phyloP scores from a whole-genome alignment of 1,139 yeast genomes.

The Blastobotrys arbuscula region DNA sequence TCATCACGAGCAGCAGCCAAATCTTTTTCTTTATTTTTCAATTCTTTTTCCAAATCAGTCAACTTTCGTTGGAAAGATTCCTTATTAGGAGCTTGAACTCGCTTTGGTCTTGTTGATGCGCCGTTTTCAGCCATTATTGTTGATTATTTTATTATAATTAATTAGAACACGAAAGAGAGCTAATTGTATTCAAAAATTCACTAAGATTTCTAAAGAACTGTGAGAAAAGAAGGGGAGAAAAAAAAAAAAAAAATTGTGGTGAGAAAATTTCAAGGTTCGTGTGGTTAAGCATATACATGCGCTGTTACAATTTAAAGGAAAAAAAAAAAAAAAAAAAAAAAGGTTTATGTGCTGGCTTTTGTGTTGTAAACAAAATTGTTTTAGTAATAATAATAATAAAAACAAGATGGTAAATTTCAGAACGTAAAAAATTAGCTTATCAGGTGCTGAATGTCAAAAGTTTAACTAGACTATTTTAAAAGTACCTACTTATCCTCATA shows the following conservation, averaged over 20 bases:
- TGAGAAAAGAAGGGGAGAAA: background rate
- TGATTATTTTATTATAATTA: background rate
- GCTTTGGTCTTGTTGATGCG: slow-evolving; percentile 17
- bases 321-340: background rate
- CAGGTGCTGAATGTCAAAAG: too few relatives aligned
- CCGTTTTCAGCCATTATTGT: slow-evolving; percentile 4
- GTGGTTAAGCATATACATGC: too few relatives aligned
- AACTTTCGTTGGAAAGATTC: slow-evolving; percentile 58
- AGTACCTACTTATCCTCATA: too few relatives aligned
- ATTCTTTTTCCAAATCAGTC: slow-evolving; percentile 56
- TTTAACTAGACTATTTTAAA: too few relatives aligned
- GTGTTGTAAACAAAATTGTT: too few relatives aligned
- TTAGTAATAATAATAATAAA: too few relatives aligned
- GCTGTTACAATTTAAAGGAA: too few relatives aligned
- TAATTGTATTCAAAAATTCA: background rate
- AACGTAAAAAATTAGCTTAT: too few relatives aligned
- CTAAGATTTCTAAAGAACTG: too few relatives aligned
- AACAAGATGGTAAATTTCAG: background rate
- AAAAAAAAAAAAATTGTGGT: background rate
- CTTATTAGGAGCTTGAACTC: slow-evolving; percentile 35
- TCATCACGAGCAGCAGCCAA: slow-evolving; percentile 25
- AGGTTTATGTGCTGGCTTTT: background rate
- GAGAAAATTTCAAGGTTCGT: too few relatives aligned
- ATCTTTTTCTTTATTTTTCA: slow-evolving; percentile 60
- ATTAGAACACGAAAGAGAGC: too few relatives aligned